Evolutionary conservation across 495 filamentous ascomycete species (phyloP).

Genomic region (Hyaloscypha variabilis): DNA sequence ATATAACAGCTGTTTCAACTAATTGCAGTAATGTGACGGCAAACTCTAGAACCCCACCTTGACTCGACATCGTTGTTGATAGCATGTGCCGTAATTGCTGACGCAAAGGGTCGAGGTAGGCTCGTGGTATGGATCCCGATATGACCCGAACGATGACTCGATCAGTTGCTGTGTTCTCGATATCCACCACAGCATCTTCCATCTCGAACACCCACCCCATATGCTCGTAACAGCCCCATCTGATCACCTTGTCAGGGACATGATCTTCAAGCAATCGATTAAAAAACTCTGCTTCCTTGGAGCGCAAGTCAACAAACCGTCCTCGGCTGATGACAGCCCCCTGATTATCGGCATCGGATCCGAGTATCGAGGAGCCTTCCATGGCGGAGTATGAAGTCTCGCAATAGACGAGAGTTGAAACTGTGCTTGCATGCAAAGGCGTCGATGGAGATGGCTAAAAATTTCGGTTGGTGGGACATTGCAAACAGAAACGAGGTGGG

Average conservation of each 20-base stretch:
- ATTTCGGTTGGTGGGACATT: neutral
- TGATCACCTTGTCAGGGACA: neutral
- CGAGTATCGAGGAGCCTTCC: neutral
- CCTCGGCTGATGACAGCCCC: neutral
- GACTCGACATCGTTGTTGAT: neutral
- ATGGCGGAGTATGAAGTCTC: neutral
- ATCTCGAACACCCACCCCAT: conserved; percentile 17
- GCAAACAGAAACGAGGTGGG: neutral
- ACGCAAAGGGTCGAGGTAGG: conserved; percentile 13
- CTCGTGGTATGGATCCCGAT: neutral
- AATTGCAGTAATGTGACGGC: conserved; percentile 13
- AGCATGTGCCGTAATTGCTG: neutral
- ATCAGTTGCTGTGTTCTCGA: neutral
- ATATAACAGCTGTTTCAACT: neutral
- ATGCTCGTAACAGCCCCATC: conserved; percentile 14
- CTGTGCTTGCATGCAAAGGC: neutral
- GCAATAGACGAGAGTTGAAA: neutral
- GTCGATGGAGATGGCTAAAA: neutral
- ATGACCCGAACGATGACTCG: neutral
- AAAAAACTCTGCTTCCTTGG: conserved; percentile 17
- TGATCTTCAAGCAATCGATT: conserved; percentile 1
- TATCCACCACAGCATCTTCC: conserved; percentile 12
- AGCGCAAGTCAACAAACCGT: conserved; percentile 12
- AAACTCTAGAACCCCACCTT: neutral
- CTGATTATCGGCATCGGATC: neutral